A percentile compares a stretch with the other conserved stretches of the same genome.
These are phyloP conservation scores for Venturia nashicola DNA, from an alignment of 2,329 filamentous ascomycete genomes.

Conservation along the genomic window DNA sequence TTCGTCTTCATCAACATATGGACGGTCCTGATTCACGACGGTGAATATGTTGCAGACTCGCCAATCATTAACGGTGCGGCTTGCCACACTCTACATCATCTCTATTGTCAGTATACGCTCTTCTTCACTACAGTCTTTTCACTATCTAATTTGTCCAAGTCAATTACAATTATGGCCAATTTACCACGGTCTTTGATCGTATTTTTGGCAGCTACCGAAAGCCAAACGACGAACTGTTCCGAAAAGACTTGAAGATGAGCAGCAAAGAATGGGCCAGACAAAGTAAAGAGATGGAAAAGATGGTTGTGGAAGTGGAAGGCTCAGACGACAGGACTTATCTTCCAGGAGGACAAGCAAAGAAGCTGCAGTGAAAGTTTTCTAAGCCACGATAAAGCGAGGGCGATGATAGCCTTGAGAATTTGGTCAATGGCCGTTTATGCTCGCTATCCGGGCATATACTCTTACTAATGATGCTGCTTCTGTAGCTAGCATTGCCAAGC, in stretches of 20 bases:
- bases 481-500: background rate
- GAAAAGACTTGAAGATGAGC: constrained; percentile 75
- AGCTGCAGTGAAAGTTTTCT: constrained; percentile 19
- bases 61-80: constrained; percentile 90
- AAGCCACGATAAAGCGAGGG: background rate
- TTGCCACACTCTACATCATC: constrained; percentile 85
- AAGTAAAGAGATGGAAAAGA: constrained; percentile 60
- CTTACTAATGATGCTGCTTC: background rate
- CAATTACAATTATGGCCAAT: constrained; percentile 91
- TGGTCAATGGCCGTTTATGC: background rate
- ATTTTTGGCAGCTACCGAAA: constrained; percentile 75
- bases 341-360: constrained; percentile 24
- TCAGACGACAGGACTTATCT: constrained; percentile 34
- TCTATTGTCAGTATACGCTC: constrained; percentile 36
- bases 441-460: background rate
- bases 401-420: background rate
- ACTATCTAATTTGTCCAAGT: constrained; percentile 27
- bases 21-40: constrained; percentile 93
- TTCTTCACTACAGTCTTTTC: background rate
- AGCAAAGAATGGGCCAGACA: constrained; percentile 69
- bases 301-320: constrained; percentile 62
- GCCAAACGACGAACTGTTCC: constrained; percentile 77
- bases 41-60: constrained; percentile 84
- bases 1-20: constrained; percentile 94
- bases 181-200: constrained; percentile 84